Evolutionary conservation across 176 grass and related monocot genomes (phyloP).

Genomic region (Hordeum marinum): DNA sequence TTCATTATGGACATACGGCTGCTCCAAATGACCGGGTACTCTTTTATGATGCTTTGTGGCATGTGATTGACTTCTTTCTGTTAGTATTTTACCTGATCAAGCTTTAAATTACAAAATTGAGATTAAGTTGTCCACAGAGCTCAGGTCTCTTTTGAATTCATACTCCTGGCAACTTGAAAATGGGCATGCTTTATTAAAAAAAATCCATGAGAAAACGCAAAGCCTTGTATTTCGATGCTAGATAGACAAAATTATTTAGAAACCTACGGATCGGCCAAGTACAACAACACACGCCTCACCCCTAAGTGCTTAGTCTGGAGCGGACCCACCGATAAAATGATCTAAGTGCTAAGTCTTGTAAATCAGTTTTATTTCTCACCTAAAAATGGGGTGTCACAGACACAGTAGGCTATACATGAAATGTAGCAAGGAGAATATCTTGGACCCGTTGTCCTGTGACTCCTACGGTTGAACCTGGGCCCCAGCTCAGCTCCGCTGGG

Average conservation of each 20-base stretch:
- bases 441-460: background rate
- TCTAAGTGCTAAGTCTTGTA: background rate
- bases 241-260: background rate
- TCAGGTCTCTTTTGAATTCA: background rate
- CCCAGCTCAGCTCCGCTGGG: background rate
- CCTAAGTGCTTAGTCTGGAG: background rate
- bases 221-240: background rate
- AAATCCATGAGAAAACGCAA: background rate
- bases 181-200: background rate
- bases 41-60: slow-evolving; percentile 22
- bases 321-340: background rate
- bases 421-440: too few species aligned
- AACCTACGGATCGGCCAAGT: background rate
- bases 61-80: slow-evolving; percentile 1
- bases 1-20: slow-evolving; percentile 87
- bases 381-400: background rate
- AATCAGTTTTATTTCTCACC: background rate
- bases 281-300: background rate
- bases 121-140: background rate
- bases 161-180: slow-evolving; percentile 16
- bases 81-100: slow-evolving; percentile 13
- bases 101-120: background rate
- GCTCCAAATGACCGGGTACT: slow-evolving; percentile 94
- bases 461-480: background rate
- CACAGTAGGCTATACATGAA: too few species aligned